Evolutionary conservation across 441 rosid genomes (phyloP), one percentile per base, ranked within the genome.

Genomic region (Bruguiera hainesii): DNA sequence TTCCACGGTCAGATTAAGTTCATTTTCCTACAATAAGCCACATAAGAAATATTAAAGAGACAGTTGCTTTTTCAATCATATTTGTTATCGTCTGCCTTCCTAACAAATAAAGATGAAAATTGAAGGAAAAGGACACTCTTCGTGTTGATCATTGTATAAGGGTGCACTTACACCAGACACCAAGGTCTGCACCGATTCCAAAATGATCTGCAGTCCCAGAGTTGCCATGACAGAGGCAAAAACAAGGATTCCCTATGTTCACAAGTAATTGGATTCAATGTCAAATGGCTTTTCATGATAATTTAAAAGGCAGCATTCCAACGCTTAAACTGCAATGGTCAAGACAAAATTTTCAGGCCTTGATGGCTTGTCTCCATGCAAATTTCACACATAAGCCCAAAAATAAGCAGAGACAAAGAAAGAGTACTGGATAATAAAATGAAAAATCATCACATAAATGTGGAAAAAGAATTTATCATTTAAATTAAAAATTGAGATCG

Each of bases 151-250:
- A 9, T 3, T 13, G 18, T 16, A 50, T 63, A 52, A 37, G 56
- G 55, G 60, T 59, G 21, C 59, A 76, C 96, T 73, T 81, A 93
- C 98, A 79, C 73, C 84, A 25, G 90, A 90, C 48, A 83, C 6
- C 84, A 93, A 73, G 26, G 90, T 82, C 60, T 84, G 96, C 10
- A 80, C 56, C 26, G 96, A 93, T 78, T 93, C 97, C 89, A 90
- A 79, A 73, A 93, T 93, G 61, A 93, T 93, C 80, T 93, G 97
- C 81, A 93, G 84, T 61, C 98, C 98, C 65, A 93, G 89, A 71
- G 97, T 93, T 51, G 98, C 98, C 98, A 93, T 90, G 67, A 90
- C 97, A 59, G 96, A 90, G 72, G 98, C 98, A 81, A 93, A 93
- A 57, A 93, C 98, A 73, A 90, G 96, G 78, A 93, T 90, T 59